Evolutionary conservation across 805 yeast genomes (phyloP).

Genomic region (Candida odintsovae): DNA sequence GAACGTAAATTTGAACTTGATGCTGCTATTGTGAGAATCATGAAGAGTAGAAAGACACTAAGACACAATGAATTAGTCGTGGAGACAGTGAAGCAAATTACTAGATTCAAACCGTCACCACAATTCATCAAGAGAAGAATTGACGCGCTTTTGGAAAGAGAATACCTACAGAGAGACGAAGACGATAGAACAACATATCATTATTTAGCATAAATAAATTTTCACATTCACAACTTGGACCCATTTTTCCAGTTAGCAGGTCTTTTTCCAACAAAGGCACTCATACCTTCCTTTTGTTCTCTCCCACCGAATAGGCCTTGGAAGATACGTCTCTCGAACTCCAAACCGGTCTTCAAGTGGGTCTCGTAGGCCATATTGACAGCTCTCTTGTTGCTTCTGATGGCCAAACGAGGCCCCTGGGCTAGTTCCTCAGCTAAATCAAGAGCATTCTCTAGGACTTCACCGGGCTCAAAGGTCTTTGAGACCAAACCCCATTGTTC

Average conservation of each 20-base stretch:
- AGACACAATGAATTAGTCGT: slow-evolving; percentile 62
- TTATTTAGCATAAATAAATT: slow-evolving; percentile 48
- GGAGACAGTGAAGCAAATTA: slow-evolving; percentile 56
- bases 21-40: slow-evolving; percentile 83
- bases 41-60: slow-evolving; percentile 66
- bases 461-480: slow-evolving; percentile 31
- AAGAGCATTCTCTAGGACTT: slow-evolving; percentile 37
- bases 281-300: slow-evolving; percentile 47
- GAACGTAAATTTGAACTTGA: slow-evolving; percentile 66
- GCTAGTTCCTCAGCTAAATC: slow-evolving; percentile 39
- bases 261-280: slow-evolving; percentile 43
- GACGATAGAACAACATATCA: slow-evolving; percentile 55
- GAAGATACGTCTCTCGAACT: slow-evolving; percentile 39
- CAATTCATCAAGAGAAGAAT: slow-evolving; percentile 63
- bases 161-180: slow-evolving; percentile 69
- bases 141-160: slow-evolving; percentile 73
- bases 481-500: slow-evolving; percentile 44
- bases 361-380: slow-evolving; percentile 35
- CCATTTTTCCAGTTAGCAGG: slow-evolving; percentile 25
- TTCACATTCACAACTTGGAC: slow-evolving; percentile 10
- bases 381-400: slow-evolving; percentile 40
- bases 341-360: slow-evolving; percentile 32
- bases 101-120: slow-evolving; percentile 66
- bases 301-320: slow-evolving; percentile 38
- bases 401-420: slow-evolving; percentile 35